These are phyloP conservation scores for Rhodamnia argentea DNA, from an alignment of 345 rosid species.

Conservation along the genomic window DNA sequence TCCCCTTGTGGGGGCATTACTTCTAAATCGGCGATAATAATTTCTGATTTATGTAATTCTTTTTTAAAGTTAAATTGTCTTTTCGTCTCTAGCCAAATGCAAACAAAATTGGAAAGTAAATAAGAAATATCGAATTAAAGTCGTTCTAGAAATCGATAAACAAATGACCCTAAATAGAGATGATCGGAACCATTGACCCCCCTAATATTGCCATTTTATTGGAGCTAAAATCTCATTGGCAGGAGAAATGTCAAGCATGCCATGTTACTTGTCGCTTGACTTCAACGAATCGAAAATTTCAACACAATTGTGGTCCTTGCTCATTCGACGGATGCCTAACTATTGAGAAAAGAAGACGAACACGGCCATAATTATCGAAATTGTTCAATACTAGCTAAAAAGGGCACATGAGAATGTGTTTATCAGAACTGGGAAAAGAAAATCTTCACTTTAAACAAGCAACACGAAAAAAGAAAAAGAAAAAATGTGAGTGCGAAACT, in stretches of 20 bases:
- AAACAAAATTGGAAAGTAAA: not conserved
- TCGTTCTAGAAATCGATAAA: not conserved
- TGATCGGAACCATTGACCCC: not conserved
- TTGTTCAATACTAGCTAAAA: no score
- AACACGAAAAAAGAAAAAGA: no score
- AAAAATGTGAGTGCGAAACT: no score
- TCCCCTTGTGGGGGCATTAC: rapidly evolving
- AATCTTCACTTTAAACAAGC: no score
- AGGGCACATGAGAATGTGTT: no score
- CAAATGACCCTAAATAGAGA: not conserved
- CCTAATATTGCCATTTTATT: not conserved
- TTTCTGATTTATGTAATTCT: not conserved
- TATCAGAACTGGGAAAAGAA: no score
- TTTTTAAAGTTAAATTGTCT: not conserved
- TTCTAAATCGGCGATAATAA: not conserved
- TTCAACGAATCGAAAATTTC: not conserved
- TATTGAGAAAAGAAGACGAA: no score
- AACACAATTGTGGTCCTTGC: not conserved
- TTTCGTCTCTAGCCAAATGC: not conserved
- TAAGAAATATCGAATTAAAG: not conserved
- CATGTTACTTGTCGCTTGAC: not conserved
- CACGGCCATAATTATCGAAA: no score
- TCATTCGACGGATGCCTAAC: not conserved
- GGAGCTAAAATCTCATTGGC: not conserved
- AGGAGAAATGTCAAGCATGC: not conserved